phyloP scores from a whole-genome alignment of 108 stramenopile genomes.

The Cyclotella distinguenda region DNA sequence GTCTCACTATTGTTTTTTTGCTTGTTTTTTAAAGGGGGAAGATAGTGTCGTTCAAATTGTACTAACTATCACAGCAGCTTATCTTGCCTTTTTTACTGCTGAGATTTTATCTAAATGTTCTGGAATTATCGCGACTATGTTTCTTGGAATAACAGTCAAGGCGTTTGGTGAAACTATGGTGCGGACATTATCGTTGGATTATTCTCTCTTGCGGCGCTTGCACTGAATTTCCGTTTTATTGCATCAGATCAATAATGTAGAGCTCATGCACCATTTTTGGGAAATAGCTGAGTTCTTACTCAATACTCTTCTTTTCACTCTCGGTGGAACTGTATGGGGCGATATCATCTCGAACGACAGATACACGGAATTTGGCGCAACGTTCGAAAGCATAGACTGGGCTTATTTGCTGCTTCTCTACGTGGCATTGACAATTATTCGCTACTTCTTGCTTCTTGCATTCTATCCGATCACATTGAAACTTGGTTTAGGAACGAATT shows the following conservation, averaged over 20 bases:
- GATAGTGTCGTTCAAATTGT: constrained; percentile 79
- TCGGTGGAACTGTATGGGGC: constrained; percentile 89
- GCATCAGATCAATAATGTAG: constrained; percentile 65
- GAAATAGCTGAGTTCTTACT: constrained; percentile 71
- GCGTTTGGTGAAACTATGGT: constrained; percentile 52
- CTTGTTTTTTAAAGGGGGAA: not conserved
- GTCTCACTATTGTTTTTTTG: constrained; percentile 57
- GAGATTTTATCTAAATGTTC: constrained; percentile 61
- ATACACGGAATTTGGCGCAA: not conserved
- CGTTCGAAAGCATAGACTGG: constrained; percentile 48
- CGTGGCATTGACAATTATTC: constrained; percentile 9
- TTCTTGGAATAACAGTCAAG: constrained; percentile 63
- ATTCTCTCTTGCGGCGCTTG: too few species aligned
- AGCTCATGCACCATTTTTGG: constrained; percentile 81
- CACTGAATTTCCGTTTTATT: too few species aligned
- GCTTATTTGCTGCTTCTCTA: constrained; percentile 62
- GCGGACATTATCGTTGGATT: too few species aligned
- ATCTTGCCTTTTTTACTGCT: constrained; percentile 75
- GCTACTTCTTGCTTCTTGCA: constrained; percentile 50
- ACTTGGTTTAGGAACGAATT: constrained; percentile 59
- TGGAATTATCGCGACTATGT: constrained; percentile 78
- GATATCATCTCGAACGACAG: constrained; percentile 31
- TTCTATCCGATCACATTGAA: constrained; percentile 67
- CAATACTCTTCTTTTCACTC: constrained; percentile 89
- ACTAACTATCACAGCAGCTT: constrained; percentile 74